These are phyloP conservation scores for Xylariomycetidae sp. DNA, from an alignment of 2,329 filamentous ascomycete genomes.

Conservation along the genomic window DNA sequence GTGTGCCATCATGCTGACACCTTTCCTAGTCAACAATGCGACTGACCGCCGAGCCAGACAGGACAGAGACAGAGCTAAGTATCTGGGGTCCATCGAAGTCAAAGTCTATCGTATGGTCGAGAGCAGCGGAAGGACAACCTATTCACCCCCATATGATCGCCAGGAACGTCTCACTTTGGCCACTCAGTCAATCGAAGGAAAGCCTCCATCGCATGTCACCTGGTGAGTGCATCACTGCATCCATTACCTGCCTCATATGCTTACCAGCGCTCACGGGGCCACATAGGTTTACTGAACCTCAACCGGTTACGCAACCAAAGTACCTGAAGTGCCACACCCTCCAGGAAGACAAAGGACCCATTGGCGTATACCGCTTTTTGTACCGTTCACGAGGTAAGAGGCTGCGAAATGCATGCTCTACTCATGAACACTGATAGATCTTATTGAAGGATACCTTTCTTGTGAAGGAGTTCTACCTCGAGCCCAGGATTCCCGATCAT, in stretches of 20 bases:
- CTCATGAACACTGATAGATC: no score
- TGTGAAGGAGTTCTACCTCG: slow-evolving; percentile 4
- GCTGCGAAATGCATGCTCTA: no score
- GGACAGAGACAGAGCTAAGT: slow-evolving; percentile 8
- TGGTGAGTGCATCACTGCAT: no score
- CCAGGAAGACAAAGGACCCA: slow-evolving; percentile 5
- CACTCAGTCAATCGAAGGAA: slow-evolving; percentile 13
- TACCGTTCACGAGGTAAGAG: slow-evolving; percentile 12
- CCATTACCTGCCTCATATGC: no score
- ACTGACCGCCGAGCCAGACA: slow-evolving; percentile 1
- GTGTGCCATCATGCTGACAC: not conserved
- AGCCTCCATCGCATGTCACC: slow-evolving; percentile 13
- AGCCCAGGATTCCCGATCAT: slow-evolving; percentile 2
- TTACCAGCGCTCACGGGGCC: not conserved
- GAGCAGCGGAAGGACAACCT: not conserved
- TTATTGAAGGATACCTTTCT: not conserved
- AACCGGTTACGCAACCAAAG: not conserved
- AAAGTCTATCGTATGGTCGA: slow-evolving; percentile 6
- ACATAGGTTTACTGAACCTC: not conserved
- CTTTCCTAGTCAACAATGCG: slow-evolving; percentile 7
- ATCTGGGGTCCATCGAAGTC: slow-evolving; percentile 16
- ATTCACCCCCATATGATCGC: not conserved
- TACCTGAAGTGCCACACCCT: slow-evolving; percentile 5
- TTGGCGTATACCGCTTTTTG: slow-evolving; percentile 9
- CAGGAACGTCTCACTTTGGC: slow-evolving; percentile 5